Evolutionary conservation across 768 basidiomycete species (phyloP), one percentile per base, ranked within the genome.

Genomic region (Pleurotus salmoneostramineus): DNA sequence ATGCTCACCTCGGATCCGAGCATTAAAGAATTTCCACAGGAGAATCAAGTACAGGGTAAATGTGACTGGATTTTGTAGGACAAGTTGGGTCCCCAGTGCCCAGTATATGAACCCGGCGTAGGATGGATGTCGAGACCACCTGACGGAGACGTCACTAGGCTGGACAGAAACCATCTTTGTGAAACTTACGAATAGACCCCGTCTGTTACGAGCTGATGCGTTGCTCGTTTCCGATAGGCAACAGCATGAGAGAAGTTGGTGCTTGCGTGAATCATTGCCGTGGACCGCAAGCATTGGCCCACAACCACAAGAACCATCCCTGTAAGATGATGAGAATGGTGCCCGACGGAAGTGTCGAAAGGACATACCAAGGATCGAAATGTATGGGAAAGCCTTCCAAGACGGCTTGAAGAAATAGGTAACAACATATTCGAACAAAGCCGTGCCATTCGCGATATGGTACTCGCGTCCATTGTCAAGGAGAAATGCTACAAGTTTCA

Each of bases 81-180:
- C 82, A 37, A 98, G 72, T 69, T 99, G 97, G 0, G 94, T 97
- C 2, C 95, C 94, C 31, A 99, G 66, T 0, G 94, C 95, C 97
- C 97, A 98, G 70, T 96, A 98, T 71, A 91, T 96, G 77, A 98
- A 99, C 2, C 95, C 97, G 1, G 92, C 84, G 64, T 99, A 99
- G 0, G 96, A 97, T 8, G 97, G 97, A 72, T 99, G 97, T 11
- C 97, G 85, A 60, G 87, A 88, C 83, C 84, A 90, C 5, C 92
- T 93, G 11, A 8, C 21, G 55, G 27, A 44, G 21, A 32, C 11
- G n/a, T 44, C 56, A 27, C 27, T 14, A 36, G 49, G 10, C 33
- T 50, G 37, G 40, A 5, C 35, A 12, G 6, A 49, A 21, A 31
- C 49, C 34, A 42, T 31, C 6, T 8, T 27, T 52, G 15, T 60